A percentile compares a stretch with the other conserved stretches of the same genome.
phyloP scores from a whole-genome alignment of 176 grass and related monocot genomes.

The Puccinellia tenuiflora region DNA sequence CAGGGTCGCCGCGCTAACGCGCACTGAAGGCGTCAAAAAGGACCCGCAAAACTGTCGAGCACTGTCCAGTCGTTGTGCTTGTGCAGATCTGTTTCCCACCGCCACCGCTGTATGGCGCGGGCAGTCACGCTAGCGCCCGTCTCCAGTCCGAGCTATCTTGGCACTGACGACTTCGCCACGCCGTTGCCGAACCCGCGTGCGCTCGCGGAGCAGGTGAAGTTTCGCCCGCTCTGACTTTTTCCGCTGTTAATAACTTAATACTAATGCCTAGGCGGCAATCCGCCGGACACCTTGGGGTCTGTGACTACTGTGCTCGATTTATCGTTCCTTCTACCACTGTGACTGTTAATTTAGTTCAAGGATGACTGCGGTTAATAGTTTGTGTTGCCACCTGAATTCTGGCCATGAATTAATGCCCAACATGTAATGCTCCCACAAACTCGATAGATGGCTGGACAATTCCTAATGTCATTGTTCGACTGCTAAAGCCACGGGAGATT shows the following conservation, averaged over 20 bases:
- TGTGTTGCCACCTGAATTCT: too few relatives aligned
- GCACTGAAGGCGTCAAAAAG: too few relatives aligned
- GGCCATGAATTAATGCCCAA: too few relatives aligned
- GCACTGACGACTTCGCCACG: too few relatives aligned
- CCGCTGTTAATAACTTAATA: background rate
- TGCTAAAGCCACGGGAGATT: too few relatives aligned
- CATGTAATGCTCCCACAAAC: too few relatives aligned
- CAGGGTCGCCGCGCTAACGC: too few relatives aligned
- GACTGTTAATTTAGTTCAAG: background rate
- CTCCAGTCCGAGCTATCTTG: background rate
- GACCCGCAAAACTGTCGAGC: too few relatives aligned
- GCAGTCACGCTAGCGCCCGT: background rate
- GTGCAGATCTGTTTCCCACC: background rate
- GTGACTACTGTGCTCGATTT: background rate
- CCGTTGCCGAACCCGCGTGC: background rate
- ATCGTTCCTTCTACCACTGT: background rate
- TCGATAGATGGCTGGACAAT: too few relatives aligned
- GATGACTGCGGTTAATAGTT: background rate
- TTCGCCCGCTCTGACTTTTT: background rate
- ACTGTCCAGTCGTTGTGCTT: too few relatives aligned
- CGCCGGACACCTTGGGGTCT: background rate
- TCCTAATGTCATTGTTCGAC: too few relatives aligned
- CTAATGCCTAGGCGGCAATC: background rate
- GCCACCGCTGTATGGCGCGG: background rate
- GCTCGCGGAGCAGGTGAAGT: background rate